Evolutionary conservation across 1,139 yeast genomes (phyloP).

Genomic region (Pichia sp.): DNA sequence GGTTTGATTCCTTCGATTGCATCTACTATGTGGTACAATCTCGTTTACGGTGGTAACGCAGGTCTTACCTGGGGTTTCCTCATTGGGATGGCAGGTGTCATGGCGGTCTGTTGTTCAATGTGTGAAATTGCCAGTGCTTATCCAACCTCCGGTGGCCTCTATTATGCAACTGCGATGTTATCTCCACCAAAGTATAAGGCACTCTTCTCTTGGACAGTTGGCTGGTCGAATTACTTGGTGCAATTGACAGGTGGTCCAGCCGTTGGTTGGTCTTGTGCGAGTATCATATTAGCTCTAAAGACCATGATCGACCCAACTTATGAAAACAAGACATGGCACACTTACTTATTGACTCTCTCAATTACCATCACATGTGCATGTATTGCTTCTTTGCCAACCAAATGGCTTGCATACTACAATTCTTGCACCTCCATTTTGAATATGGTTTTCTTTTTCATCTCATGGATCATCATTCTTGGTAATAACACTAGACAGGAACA

Average conservation of each 20-base stretch:
- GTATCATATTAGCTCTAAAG: slow-evolving; percentile 51
- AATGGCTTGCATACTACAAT: slow-evolving; percentile 50
- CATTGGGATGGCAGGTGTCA: slow-evolving; percentile 42
- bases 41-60: slow-evolving; percentile 44
- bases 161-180: slow-evolving; percentile 43
- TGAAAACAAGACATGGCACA: slow-evolving; percentile 42
- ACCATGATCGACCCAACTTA: slow-evolving; percentile 31
- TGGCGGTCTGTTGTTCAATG: slow-evolving; percentile 50
- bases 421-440: slow-evolving; percentile 45
- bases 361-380: slow-evolving; percentile 43
- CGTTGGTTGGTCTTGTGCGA: slow-evolving; percentile 54
- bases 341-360: slow-evolving; percentile 44
- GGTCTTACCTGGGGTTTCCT: slow-evolving; percentile 51
- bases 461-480: slow-evolving; percentile 51
- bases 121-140: slow-evolving; percentile 57
- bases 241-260: slow-evolving; percentile 58
- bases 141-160: slow-evolving; percentile 68
- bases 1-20: slow-evolving; percentile 68
- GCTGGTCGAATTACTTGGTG: slow-evolving; percentile 53
- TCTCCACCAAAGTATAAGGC: slow-evolving; percentile 50
- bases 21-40: slow-evolving; percentile 43
- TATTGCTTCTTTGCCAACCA: slow-evolving; percentile 47
- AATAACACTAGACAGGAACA: slow-evolving; percentile 39
- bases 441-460: slow-evolving; percentile 44
- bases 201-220: slow-evolving; percentile 50